Conservation (phyloP, 176 grass and related monocot species). For the Rhynchospora breviuscula region DNA sequence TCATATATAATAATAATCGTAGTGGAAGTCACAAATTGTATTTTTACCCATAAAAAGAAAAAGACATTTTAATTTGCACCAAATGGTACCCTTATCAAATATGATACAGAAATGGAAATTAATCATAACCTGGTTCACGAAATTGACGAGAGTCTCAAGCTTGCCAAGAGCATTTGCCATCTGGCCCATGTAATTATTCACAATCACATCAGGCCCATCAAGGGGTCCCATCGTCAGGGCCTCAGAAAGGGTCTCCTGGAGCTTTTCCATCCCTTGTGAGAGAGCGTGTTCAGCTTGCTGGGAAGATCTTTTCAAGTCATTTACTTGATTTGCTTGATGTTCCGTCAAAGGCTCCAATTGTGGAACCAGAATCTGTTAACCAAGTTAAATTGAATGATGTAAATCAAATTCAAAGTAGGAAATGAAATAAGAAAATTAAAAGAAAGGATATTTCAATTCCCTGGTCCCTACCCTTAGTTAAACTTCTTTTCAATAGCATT, state of each 20-base stretch:
- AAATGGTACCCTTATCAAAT: background rate
- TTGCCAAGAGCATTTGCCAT: conserved; percentile 50
- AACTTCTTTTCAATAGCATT: background rate
- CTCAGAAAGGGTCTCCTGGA: conserved; percentile 77
- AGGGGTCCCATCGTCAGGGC: conserved; percentile 36
- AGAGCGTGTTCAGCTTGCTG: conserved; percentile 81
- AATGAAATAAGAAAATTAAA: background rate
- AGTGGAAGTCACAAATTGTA: background rate
- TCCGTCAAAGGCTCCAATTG: conserved; percentile 68
- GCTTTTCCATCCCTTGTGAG: conserved; percentile 80
- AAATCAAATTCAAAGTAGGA: background rate
- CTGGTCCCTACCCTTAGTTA: background rate
- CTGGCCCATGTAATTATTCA: conserved; percentile 47
- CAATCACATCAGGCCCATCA: conserved; percentile 29
- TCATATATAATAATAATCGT: background rate
- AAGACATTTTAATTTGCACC: background rate
- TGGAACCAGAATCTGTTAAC: conserved; percentile 54
- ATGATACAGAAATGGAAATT: background rate
- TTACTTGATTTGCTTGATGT: conserved; percentile 28
- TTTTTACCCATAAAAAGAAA: background rate
- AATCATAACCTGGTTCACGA: conserved; percentile 57
- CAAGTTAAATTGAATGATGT: background rate
- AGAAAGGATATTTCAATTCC: background rate
- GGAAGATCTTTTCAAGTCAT: conserved; percentile 42
- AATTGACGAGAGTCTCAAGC: conserved; percentile 57